Conservation (phyloP, 176 grass and related monocot genomes). For the Hordeum vulgare region MorexV3_pseudomolecules_assembly NC_058519.1:103169001-103169500, state of each 20-base stretch:
- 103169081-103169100: conserved; percentile 15
- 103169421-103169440: neutral
- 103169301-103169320: neutral
- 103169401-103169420: neutral
- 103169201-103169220: conserved; percentile 95
- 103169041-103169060: too few relatives aligned
- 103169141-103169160: conserved; percentile 5
- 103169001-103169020: too few relatives aligned
- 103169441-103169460: neutral
- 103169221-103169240: conserved; percentile 97
- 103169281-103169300: neutral
- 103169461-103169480: neutral
- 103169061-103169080: too few relatives aligned
- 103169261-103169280: neutral
- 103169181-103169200: conserved; percentile 73
- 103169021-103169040: too few relatives aligned
- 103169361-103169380: neutral
- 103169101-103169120: neutral
- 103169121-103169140: neutral
- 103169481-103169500: neutral
- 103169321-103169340: conserved; percentile 4
- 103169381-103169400: neutral
- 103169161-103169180: conserved; percentile 63
- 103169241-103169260: conserved; percentile 31
- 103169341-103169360: neutral